phyloP scores from a whole-genome alignment of 1,284 basidiomycete species.

The Polyporus tsugae region DNA sequence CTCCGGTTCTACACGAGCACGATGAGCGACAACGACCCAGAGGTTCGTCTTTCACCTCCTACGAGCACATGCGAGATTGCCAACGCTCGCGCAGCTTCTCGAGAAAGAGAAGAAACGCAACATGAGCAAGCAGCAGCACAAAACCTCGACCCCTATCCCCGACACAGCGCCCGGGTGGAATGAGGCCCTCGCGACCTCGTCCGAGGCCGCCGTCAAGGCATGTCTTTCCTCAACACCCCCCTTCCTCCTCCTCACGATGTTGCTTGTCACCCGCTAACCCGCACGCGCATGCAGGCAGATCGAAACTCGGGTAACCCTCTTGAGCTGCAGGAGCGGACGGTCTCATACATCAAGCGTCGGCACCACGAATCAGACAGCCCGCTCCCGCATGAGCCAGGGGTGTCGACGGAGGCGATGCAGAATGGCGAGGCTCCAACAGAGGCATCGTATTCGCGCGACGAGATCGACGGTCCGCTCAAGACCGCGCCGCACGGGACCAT shows the following conservation, averaged over 20 bases:
- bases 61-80: not conserved
- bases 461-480: constrained; percentile 53
- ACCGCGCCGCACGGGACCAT: constrained; percentile 23
- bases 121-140: constrained; percentile 56
- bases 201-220: constrained; percentile 78
- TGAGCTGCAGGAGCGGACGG: constrained; percentile 49
- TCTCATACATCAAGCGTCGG: constrained; percentile 48
- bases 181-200: constrained; percentile 68
- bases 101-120: constrained; percentile 67
- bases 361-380: constrained; percentile 43
- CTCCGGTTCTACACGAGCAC: constrained; percentile 50
- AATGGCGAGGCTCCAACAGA: constrained; percentile 31
- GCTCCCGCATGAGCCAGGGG: constrained; percentile 28
- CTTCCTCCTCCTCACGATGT: not conserved
- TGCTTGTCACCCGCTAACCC: not conserved
- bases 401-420: constrained; percentile 28
- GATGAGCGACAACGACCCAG: constrained; percentile 70
- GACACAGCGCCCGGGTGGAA: constrained; percentile 77
- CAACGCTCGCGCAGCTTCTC: constrained; percentile 48
- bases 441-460: constrained; percentile 49
- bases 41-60: constrained; percentile 46
- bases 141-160: constrained; percentile 57
- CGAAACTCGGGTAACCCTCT: constrained; percentile 33
- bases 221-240: not conserved
- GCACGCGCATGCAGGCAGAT: constrained; percentile 44